Conservation (phyloP, 352 stramenopile species). For the Globisporangium nunn region DNA sequence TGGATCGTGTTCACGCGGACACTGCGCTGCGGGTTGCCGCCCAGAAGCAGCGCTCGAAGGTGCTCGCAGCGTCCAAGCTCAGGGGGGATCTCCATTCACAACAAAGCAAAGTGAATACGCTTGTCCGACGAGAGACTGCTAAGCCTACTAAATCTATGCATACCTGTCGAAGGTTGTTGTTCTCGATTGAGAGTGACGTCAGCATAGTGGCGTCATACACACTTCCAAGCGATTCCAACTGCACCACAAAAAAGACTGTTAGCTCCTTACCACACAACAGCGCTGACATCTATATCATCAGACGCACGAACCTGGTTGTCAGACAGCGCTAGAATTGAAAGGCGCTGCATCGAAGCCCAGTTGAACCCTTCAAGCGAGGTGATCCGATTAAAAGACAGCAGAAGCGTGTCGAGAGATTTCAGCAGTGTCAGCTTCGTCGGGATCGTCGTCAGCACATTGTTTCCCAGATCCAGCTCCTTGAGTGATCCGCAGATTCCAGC, state of each 20-base stretch:
- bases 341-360: conserved; percentile 48
- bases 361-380: conserved; percentile 40
- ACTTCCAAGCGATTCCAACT: conserved; percentile 56
- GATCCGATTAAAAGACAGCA: conserved; percentile 68
- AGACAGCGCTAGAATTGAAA: conserved; percentile 56
- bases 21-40: conserved; percentile 70
- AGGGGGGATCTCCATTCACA: conserved; percentile 46
- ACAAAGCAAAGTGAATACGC: neutral
- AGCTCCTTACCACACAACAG: neutral
- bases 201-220: conserved; percentile 54
- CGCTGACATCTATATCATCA: neutral
- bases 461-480: conserved; percentile 67
- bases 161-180: conserved; percentile 78
- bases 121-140: neutral
- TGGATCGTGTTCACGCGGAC: conserved; percentile 62
- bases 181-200: conserved; percentile 70
- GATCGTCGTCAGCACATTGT: conserved; percentile 53
- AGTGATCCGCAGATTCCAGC: conserved; percentile 33
- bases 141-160: neutral
- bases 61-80: conserved; percentile 51
- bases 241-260: neutral
- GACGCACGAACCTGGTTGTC: conserved; percentile 51
- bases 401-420: conserved; percentile 48
- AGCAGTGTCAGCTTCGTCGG: conserved; percentile 36
- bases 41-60: conserved; percentile 52